Base-by-base conservation (phyloP, 2,329 filamentous ascomycete genomes). In the Arthrobotrys sphaeroides region DNA sequence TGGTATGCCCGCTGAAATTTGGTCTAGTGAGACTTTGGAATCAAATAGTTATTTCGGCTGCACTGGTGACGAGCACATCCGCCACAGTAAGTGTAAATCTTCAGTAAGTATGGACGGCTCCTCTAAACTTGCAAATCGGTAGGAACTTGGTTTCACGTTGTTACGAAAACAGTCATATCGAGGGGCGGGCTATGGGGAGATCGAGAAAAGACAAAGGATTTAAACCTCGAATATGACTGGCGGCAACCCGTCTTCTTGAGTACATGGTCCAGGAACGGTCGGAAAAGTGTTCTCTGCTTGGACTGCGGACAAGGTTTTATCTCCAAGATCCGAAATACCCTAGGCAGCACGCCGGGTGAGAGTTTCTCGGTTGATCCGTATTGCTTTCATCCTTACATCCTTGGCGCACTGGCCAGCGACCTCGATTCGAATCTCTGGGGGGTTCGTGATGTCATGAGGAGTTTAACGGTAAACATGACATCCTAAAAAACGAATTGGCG, bases 71-170 rank as follows among this genome's bases (percentile, higher is more conserved):
- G 53, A 51, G 22, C 5, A 13, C 2, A 16, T 13, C 5, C 13
- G 57, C 3, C 65, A 69, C 20, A 60, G 53, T 69, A 51, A n/a
- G 65, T 49, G 10, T 38, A 13, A n/a, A 22, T 24, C 51, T 4
- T 16, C 9, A 24, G n/a, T n/a, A n/a, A n/a, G n/a, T 49, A 28
- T 18, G 9, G n/a, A 13, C 2, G 5, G 20, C 24, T 4, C 3
- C 5, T 13, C 10, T 5, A 18, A 31, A 60, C 1, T 5, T 18
- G 31, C 12, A 18, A 61, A 38, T 55, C 10, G 3, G 10, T 51
- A 69, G 65, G 31, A 26, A 69, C 65, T 10, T 69, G 65, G 65
- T 69, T 69, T 47, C 65, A 31, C 3, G 60, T 69, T 31, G 33
- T 60, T 3, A 9, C 60, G 1, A 69, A 69, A 31, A 28, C 4